These are phyloP conservation scores for Paulownia fortunei DNA, from an alignment of 257 asterid genomes.

Conservation along the genomic window DNA sequence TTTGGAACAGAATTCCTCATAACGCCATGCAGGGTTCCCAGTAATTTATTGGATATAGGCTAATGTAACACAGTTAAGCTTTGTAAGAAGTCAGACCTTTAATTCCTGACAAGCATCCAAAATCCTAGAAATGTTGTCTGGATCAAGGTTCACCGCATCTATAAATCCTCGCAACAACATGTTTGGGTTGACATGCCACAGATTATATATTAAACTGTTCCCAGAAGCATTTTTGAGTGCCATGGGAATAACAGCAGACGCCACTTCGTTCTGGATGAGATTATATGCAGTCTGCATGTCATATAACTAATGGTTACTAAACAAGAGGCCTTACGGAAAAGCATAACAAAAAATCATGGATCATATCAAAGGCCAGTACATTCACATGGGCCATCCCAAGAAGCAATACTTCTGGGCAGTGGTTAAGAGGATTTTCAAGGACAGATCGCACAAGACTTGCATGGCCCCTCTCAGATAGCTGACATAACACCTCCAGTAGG, in stretches of 20 bases:
- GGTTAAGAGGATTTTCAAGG: slow-evolving; percentile 76
- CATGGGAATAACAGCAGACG: slow-evolving; percentile 65
- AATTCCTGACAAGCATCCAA: slow-evolving; percentile 86
- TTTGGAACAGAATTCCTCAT: not conserved
- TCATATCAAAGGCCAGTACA: slow-evolving; percentile 47
- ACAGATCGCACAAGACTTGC: slow-evolving; percentile 77
- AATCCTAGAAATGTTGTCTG: slow-evolving; percentile 59
- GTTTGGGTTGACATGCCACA: slow-evolving; percentile 79
- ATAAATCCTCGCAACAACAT: slow-evolving; percentile 78
- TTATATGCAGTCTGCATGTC: slow-evolving; percentile 84
- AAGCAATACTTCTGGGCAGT: slow-evolving; percentile 86
- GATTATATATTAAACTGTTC: slow-evolving; percentile 51
- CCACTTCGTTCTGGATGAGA: slow-evolving; percentile 83
- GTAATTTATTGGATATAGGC: not conserved
- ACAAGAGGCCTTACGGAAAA: slow-evolving; percentile 10
- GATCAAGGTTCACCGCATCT: slow-evolving; percentile 70
- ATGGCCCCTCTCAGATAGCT: slow-evolving; percentile 93
- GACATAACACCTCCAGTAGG: slow-evolving; percentile 83
- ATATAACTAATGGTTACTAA: slow-evolving; percentile 30
- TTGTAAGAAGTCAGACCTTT: slow-evolving; percentile 59
- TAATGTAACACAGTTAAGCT: not conserved
- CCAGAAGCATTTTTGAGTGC: slow-evolving; percentile 56
- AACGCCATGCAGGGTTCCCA: not conserved
- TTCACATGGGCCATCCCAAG: slow-evolving; percentile 90
- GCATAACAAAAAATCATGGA: slow-evolving; percentile 4